Evolutionary conservation across 2,329 filamentous ascomycete genomes (phyloP).

Genomic region (Colletotrichum cereale): DNA sequence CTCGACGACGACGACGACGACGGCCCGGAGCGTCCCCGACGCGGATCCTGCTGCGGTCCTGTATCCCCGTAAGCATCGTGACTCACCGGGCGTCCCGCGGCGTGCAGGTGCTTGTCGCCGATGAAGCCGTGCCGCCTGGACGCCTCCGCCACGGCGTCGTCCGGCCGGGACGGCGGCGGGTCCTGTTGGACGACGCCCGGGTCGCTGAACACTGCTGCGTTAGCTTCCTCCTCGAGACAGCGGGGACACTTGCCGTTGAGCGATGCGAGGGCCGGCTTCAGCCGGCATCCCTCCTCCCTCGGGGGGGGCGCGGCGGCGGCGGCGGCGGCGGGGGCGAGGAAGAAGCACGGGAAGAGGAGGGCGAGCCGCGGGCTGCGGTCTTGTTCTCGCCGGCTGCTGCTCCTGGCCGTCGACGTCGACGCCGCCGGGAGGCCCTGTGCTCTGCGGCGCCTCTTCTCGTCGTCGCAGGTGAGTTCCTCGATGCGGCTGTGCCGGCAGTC

Average conservation of each 20-base stretch:
- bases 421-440: not conserved
- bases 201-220: conserved; percentile 1
- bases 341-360: conserved; percentile 24
- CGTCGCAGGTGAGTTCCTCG: conserved; percentile 14
- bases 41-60: not conserved
- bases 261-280: not conserved
- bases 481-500: conserved; percentile 9
- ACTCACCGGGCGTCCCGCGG: not conserved
- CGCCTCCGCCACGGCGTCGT: too few species aligned
- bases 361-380: conserved; percentile 1
- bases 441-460: not conserved
- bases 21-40: not conserved
- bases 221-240: conserved; percentile 14
- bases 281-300: not conserved
- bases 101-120: not conserved
- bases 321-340: not conserved
- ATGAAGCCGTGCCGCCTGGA: not conserved
- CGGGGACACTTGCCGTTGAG: conserved; percentile 19
- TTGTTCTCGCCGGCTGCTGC: not conserved
- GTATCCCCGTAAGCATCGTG: not conserved
- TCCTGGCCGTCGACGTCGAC: not conserved
- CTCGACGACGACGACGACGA: not conserved
- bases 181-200: conserved; percentile 3
- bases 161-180: not conserved
- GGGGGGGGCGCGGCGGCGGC: not conserved